A percentile compares a stretch with the other conserved stretches of the same genome.
Conservation (phyloP, 2,329 filamentous ascomycete genomes). For the Botrytis paeoniae region DNA sequence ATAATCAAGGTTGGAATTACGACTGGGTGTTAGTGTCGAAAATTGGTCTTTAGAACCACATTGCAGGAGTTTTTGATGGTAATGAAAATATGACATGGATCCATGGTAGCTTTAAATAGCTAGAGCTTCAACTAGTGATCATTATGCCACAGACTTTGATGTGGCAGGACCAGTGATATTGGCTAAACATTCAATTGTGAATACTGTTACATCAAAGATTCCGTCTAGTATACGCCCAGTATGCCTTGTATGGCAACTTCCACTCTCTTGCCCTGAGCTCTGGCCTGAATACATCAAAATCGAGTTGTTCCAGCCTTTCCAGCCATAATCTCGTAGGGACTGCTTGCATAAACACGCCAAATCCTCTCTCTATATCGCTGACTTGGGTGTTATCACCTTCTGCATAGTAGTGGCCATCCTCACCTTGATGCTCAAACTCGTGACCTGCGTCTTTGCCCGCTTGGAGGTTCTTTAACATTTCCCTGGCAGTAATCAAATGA, state of each 20-base stretch:
- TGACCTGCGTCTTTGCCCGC: slow-evolving; percentile 74
- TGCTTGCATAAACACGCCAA: slow-evolving; percentile 78
- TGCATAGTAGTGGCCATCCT: slow-evolving; percentile 61
- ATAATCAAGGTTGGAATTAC: background rate
- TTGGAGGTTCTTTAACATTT: slow-evolving; percentile 81
- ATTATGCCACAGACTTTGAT: background rate
- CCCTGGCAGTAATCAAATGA: slow-evolving; percentile 87
- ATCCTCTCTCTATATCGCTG: slow-evolving; percentile 62
- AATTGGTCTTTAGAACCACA: background rate
- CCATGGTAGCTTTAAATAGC: background rate
- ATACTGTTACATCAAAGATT: slow-evolving; percentile 39
- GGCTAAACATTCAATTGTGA: background rate
- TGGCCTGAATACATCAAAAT: slow-evolving; percentile 78
- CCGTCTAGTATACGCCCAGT: slow-evolving; percentile 56
- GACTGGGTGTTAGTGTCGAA: background rate
- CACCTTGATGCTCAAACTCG: slow-evolving; percentile 82
- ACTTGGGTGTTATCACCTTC: slow-evolving; percentile 41
- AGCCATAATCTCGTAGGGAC: slow-evolving; percentile 77
- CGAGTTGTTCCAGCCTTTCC: slow-evolving; percentile 68
- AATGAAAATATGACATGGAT: background rate
- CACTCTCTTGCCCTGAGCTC: slow-evolving; percentile 66
- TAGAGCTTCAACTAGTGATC: background rate
- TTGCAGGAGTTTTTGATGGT: slow-evolving; percentile 2
- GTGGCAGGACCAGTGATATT: background rate
- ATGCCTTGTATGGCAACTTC: slow-evolving; percentile 79